Percentiles rank a stretch among this genome's conserved stretches.
phyloP scores from a whole-genome alignment of 2,329 filamentous ascomycete species.

The Keithomyces neogunnii region DNA sequence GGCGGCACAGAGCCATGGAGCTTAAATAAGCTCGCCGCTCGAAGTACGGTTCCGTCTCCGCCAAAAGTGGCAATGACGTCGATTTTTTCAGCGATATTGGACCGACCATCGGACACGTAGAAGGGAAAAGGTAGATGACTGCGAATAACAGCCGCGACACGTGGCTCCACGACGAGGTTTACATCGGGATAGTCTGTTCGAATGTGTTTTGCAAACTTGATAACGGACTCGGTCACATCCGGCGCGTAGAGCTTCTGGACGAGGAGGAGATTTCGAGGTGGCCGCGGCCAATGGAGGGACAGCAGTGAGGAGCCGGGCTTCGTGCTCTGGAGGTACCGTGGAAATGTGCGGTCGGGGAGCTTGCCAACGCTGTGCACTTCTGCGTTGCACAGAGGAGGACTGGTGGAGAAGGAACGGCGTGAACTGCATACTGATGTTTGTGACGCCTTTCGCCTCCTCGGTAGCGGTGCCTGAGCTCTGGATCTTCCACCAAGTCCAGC shows the following conservation, averaged over 20 bases:
- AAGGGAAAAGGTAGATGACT: conserved; percentile 64
- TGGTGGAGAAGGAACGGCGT: conserved; percentile 40
- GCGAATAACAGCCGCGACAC: conserved; percentile 65
- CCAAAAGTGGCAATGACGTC: conserved; percentile 87
- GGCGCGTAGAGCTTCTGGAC: conserved; percentile 51
- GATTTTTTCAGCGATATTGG: conserved; percentile 65
- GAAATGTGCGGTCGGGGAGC: conserved; percentile 25
- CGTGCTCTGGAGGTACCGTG: conserved; percentile 27
- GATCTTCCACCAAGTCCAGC: not conserved
- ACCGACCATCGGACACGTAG: conserved; percentile 45
- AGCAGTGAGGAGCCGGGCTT: conserved; percentile 45
- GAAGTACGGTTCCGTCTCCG: conserved; percentile 52
- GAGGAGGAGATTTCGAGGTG: conserved; percentile 48
- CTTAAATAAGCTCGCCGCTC: conserved; percentile 52
- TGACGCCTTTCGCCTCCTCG: not conserved
- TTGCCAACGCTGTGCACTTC: conserved; percentile 22
- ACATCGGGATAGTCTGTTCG: conserved; percentile 70
- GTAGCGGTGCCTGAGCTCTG: not conserved
- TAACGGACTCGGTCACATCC: conserved; percentile 41
- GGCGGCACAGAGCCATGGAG: conserved; percentile 76
- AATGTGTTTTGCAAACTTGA: conserved; percentile 61
- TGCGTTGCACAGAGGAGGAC: conserved; percentile 26
- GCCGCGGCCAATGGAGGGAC: conserved; percentile 44
- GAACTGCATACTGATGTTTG: not conserved
- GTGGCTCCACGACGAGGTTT: conserved; percentile 74